Evolutionary conservation across 2,329 filamentous ascomycete genomes (phyloP).

Genomic region (Sarocladium oryzae): DNA sequence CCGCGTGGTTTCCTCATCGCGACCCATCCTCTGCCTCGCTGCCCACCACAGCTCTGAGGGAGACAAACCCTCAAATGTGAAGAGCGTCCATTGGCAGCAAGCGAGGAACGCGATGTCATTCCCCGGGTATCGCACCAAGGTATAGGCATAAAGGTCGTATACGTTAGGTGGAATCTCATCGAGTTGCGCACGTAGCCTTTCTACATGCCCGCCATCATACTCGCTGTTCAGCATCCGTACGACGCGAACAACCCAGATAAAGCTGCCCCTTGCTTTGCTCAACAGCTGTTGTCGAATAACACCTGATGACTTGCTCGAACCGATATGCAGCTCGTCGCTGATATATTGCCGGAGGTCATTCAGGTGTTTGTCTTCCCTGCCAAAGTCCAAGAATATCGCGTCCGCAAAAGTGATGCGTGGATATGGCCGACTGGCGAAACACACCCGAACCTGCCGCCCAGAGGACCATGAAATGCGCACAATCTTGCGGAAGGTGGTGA

Average conservation of each 20-base stretch:
- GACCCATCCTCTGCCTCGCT: constrained; percentile 13
- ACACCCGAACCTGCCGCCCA: constrained; percentile 24
- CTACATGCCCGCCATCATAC: constrained; percentile 18
- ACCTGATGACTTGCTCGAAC: background rate
- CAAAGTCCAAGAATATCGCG: constrained; percentile 24
- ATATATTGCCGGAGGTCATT: constrained; percentile 30
- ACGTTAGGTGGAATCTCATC: constrained; percentile 32
- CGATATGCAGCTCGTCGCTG: background rate
- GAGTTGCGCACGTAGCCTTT: constrained; percentile 22
- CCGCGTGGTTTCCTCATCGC: constrained; percentile 32
- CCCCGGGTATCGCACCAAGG: constrained; percentile 27
- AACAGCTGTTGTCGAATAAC: constrained; percentile 19
- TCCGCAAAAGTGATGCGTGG: constrained; percentile 29
- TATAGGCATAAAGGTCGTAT: constrained; percentile 40
- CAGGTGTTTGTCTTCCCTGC: constrained; percentile 26
- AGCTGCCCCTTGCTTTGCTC: constrained; percentile 30
- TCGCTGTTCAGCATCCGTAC: constrained; percentile 30
- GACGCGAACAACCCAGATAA: constrained; percentile 35
- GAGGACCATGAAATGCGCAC: constrained; percentile 20
- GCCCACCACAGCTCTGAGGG: constrained; percentile 25
- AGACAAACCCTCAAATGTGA: constrained; percentile 31
- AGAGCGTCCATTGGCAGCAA: constrained; percentile 16
- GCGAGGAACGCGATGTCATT: constrained; percentile 46
- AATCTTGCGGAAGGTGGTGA: constrained; percentile 34
- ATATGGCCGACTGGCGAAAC: constrained; percentile 40